A percentile compares a stretch with the other conserved stretches of the same genome.
Conservation (phyloP, 2,329 filamentous ascomycete species). For the Cladophialophora bantiana region DNA sequence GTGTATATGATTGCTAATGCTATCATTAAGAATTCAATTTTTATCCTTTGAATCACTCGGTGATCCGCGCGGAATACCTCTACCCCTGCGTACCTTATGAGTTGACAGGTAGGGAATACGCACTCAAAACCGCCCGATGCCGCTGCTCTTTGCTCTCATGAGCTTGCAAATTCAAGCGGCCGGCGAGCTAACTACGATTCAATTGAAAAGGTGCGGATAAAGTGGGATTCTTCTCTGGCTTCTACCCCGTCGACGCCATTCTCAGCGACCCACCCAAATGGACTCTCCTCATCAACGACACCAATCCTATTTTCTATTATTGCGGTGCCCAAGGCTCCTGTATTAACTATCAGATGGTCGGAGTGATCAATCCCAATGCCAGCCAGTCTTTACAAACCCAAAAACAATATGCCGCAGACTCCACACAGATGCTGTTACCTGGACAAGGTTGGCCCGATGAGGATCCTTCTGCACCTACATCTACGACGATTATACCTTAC, state of each 20-base stretch:
- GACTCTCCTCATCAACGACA: constrained; percentile 63
- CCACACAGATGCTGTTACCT: constrained; percentile 35
- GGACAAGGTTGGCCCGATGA: constrained; percentile 37
- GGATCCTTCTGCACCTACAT: constrained; percentile 16
- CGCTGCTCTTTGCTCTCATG: neutral
- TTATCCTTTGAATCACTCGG: constrained; percentile 68
- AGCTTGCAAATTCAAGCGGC: neutral
- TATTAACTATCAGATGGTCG: constrained; percentile 72
- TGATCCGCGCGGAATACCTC: constrained; percentile 66
- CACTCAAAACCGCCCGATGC: neutral
- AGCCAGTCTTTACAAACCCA: constrained; percentile 33
- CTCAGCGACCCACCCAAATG: constrained; percentile 53
- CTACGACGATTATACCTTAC: constrained; percentile 5
- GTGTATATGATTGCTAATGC: neutral
- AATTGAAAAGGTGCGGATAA: constrained; percentile 51
- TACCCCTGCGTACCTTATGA: constrained; percentile 71
- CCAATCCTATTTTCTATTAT: constrained; percentile 72
- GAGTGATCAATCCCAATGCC: constrained; percentile 70
- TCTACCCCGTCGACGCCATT: constrained; percentile 55
- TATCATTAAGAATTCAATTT: constrained; percentile 58
- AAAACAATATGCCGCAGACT: constrained; percentile 31
- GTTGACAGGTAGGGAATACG: constrained; percentile 15
- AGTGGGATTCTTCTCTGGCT: constrained; percentile 63
- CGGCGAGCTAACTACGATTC: constrained; percentile 4
- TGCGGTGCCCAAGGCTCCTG: constrained; percentile 73